Evolutionary conservation across 441 rosid genomes (phyloP).

Genomic region (Croton laevigatus): DNA sequence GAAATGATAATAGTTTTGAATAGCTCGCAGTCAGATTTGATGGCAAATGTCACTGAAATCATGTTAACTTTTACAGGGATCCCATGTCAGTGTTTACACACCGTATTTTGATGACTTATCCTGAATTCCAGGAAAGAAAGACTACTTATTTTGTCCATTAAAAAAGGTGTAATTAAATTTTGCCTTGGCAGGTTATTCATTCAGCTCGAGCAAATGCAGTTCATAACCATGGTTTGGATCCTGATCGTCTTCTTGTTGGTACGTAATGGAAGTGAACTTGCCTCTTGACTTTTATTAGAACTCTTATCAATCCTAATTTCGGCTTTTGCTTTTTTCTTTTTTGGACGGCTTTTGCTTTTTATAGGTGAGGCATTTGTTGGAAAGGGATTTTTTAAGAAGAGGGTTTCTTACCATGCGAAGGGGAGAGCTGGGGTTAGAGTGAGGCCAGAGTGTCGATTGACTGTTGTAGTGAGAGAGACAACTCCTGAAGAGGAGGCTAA

Average conservation of each 20-base stretch:
- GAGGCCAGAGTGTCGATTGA: slow-evolving; percentile 72
- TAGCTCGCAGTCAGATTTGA: background rate
- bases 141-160: no score
- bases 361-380: slow-evolving; percentile 95
- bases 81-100: background rate
- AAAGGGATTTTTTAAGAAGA: slow-evolving; percentile 71
- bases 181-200: slow-evolving; percentile 68
- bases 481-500: slow-evolving; percentile 83
- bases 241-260: slow-evolving; percentile 84
- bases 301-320: slow-evolving; percentile 7
- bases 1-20: background rate
- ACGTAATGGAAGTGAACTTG: slow-evolving; percentile 23
- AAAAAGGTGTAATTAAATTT: background rate
- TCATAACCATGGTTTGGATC: slow-evolving; percentile 87
- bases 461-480: slow-evolving; percentile 76
- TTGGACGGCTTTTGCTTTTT: no score
- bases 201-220: slow-evolving; percentile 89
- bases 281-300: background rate
- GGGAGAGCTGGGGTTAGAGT: slow-evolving; percentile 56
- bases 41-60: background rate
- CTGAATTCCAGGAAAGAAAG: background rate
- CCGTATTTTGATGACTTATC: background rate
- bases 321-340: no score
- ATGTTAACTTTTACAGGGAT: background rate
- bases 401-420: slow-evolving; percentile 59